A percentile compares a stretch with the other conserved stretches of the same genome.
Conservation (phyloP, 306 rosid species). For the Dalbergia oliveri region DNA sequence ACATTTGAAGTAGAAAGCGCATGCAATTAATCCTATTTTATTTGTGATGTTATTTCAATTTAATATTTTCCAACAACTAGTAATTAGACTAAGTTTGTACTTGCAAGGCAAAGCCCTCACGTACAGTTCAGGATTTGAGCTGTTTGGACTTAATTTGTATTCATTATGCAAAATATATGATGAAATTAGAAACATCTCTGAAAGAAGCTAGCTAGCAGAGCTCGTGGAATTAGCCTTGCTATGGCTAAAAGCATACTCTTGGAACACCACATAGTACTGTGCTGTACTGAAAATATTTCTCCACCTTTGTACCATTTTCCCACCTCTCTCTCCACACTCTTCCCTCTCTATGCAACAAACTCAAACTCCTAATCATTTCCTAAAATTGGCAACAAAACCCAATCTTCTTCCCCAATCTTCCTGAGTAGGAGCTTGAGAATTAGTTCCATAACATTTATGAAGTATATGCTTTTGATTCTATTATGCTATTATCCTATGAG, state of each 20-base stretch:
- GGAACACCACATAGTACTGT: not conserved
- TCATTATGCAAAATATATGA: not conserved
- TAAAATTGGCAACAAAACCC: too few relatives aligned
- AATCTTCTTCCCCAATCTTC: too few relatives aligned
- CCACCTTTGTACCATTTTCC: too few relatives aligned
- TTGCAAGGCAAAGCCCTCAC: conserved; percentile 3
- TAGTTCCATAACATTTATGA: too few relatives aligned
- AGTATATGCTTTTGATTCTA: too few relatives aligned
- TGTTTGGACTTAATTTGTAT: not conserved
- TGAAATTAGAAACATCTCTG: conserved; percentile 31
- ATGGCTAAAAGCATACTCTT: not conserved
- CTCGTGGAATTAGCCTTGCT: not conserved
- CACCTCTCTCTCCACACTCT: too few relatives aligned
- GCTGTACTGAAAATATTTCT: not conserved
- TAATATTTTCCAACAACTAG: too few relatives aligned
- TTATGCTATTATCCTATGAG: too few relatives aligned
- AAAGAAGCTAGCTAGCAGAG: not conserved
- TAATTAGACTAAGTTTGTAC: not conserved
- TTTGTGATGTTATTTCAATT: too few relatives aligned
- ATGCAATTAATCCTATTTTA: not conserved
- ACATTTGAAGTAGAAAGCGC: not conserved
- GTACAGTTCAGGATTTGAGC: conserved; percentile 3
- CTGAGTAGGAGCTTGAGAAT: too few relatives aligned
- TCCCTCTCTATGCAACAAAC: too few relatives aligned
- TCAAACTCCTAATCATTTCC: too few relatives aligned